Evolutionary conservation across 805 yeast genomes (phyloP), one percentile per base, ranked within the genome.

Genomic region (Lipomyces japonicus): DNA sequence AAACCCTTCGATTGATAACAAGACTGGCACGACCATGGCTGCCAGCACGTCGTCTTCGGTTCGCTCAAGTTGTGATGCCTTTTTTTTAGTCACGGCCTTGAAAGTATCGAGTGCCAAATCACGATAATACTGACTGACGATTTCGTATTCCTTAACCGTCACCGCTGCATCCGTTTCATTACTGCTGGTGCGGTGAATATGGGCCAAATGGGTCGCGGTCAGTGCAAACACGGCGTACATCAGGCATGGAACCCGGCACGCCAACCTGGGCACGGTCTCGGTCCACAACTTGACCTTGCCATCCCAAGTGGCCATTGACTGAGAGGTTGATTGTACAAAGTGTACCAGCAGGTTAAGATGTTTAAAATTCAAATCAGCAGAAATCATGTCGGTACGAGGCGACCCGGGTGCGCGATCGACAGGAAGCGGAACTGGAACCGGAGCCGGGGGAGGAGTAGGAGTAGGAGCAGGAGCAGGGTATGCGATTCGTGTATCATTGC

Each of bases 1-100:
- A 39, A 48, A 48, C 3, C 48, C 48, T 16, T 48, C 52, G n/a
- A 48, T 12, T 22, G 52, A 43, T 4, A 48, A 40, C 31, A 48
- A 18, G n/a, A 44, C 45, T 21, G 52, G 39, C 24, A 48, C 36
- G 35, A 48, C 34, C n/a, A 43, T 36, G 7, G 53, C 49, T 4
- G 53, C 53, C 14, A 39, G 53, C 3, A 45, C 7, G 39, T 19
- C 19, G 9, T 35, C 39, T 7, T 6, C 22, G 14, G 6, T 34
- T 2, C 39, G 38, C 21, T 44, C 47, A 5, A 32, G 37, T 4
- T 39, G 40, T 7, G 39, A 32, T 14, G 42, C 38, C 25, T 43
- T 31, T 3, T 41, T 42, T 5, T 36, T 26, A 12, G 39, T 38
- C 25, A 46, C 49, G 16, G 35, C 26, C 16, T 45, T 14, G 25